phyloP scores from a whole-genome alignment of 2,329 filamentous ascomycete species.

The Botrytis tulipae region DNA sequence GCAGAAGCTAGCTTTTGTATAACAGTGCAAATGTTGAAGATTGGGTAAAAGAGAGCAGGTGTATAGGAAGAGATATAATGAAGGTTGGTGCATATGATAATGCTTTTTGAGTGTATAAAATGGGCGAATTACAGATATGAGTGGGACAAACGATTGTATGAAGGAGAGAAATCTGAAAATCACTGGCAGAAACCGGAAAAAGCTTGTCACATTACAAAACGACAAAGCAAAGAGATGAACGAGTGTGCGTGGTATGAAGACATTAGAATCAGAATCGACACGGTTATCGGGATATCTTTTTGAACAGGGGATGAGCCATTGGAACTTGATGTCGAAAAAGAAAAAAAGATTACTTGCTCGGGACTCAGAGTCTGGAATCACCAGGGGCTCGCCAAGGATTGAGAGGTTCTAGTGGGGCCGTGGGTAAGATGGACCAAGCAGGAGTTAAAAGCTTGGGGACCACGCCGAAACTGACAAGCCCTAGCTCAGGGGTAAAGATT shows the following conservation, averaged over 20 bases:
- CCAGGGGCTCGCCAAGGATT: conserved; percentile 13
- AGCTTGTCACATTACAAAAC: not conserved
- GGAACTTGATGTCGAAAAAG: not conserved
- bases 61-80: conserved; percentile 10
- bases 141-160: conserved; percentile 17
- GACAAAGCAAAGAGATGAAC: not conserved
- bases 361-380: conserved; percentile 14
- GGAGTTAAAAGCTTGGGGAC: not conserved
- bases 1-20: not conserved
- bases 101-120: conserved; percentile 8
- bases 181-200: not conserved
- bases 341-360: not conserved
- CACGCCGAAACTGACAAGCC: conserved; percentile 1
- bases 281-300: conserved; percentile 2
- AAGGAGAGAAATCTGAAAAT: not conserved
- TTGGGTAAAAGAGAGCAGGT: not conserved
- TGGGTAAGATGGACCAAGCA: not conserved
- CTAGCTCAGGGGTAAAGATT: conserved; percentile 15
- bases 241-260: conserved; percentile 11
- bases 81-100: conserved; percentile 3
- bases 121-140: not conserved
- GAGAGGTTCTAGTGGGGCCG: not conserved
- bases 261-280: conserved; percentile 11
- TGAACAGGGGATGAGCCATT: not conserved
- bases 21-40: not conserved